Evolutionary conservation across 495 filamentous ascomycete genomes (phyloP).

Genomic region (Aspergillus indologenus): DNA sequence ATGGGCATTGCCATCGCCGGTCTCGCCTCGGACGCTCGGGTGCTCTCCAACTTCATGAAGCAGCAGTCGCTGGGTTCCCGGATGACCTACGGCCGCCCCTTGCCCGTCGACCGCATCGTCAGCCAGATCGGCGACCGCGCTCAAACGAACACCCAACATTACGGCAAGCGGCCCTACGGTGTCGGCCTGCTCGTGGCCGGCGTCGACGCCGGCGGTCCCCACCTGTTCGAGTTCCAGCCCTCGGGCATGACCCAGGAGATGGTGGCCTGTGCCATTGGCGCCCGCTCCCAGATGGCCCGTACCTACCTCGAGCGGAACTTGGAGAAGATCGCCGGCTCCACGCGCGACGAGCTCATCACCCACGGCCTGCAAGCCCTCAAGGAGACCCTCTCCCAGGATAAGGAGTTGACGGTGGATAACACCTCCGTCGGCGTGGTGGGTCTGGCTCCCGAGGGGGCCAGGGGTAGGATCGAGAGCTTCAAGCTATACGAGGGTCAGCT

Average conservation of each 20-base stretch:
- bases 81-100: constrained; percentile 90
- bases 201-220: constrained; percentile 87
- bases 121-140: constrained; percentile 91
- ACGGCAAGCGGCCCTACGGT: constrained; percentile 94
- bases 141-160: constrained; percentile 96
- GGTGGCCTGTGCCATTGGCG: constrained; percentile 90
- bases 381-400: constrained; percentile 94
- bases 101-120: constrained; percentile 83
- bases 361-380: constrained; percentile 91
- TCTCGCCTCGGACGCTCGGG: constrained; percentile 95
- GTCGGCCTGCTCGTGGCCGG: constrained; percentile 92
- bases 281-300: constrained; percentile 91
- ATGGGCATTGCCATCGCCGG: constrained; percentile 94
- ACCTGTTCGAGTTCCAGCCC: constrained; percentile 98
- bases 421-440: constrained; percentile 87
- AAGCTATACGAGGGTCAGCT: constrained; percentile 89
- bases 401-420: constrained; percentile 95
- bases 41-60: constrained; percentile 99
- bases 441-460: constrained; percentile 47
- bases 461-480: constrained; percentile 69
- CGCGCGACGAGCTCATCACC: constrained; percentile 78
- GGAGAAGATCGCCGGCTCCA: constrained; percentile 69
- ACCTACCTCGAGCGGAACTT: constrained; percentile 93
- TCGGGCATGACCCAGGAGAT: constrained; percentile 96
- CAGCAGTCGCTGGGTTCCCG: constrained; percentile 93